These are phyloP conservation scores for Boletus eberwhitei DNA, from an alignment of 768 basidiomycete species.

Conservation along the genomic window DNA sequence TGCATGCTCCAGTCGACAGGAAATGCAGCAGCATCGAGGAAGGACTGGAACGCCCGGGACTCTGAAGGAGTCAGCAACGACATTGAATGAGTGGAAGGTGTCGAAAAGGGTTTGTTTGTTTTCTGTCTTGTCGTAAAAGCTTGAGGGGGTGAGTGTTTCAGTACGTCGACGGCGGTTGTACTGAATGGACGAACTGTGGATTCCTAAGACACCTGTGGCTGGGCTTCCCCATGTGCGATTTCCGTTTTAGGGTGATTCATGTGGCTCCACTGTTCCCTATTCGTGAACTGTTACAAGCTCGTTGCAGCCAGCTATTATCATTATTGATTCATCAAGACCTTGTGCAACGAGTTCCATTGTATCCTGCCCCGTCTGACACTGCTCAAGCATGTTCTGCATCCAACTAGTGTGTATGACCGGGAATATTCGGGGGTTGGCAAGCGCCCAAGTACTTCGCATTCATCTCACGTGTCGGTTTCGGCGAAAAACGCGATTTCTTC, in stretches of 20 bases:
- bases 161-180: slow-evolving; percentile 11
- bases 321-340: background rate
- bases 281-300: background rate
- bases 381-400: background rate
- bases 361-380: background rate
- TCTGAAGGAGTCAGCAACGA: slow-evolving; percentile 66
- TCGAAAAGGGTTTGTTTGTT: background rate
- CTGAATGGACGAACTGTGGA: slow-evolving; percentile 17
- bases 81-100: slow-evolving; percentile 33
- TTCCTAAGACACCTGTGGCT: slow-evolving; percentile 29
- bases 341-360: background rate
- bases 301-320: background rate
- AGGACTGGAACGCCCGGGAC: slow-evolving; percentile 65
- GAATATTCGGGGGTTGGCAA: background rate
- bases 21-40: slow-evolving; percentile 49
- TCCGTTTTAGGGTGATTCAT: slow-evolving; percentile 19
- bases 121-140: background rate
- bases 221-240: slow-evolving; percentile 23
- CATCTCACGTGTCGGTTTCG: background rate
- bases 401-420: background rate
- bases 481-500: background rate
- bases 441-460: too few species aligned
- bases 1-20: slow-evolving; percentile 49
- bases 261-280: slow-evolving; percentile 14
- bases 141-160: background rate